Conservation (phyloP, 768 basidiomycete species). For the Gyrodon lividus region DNA sequence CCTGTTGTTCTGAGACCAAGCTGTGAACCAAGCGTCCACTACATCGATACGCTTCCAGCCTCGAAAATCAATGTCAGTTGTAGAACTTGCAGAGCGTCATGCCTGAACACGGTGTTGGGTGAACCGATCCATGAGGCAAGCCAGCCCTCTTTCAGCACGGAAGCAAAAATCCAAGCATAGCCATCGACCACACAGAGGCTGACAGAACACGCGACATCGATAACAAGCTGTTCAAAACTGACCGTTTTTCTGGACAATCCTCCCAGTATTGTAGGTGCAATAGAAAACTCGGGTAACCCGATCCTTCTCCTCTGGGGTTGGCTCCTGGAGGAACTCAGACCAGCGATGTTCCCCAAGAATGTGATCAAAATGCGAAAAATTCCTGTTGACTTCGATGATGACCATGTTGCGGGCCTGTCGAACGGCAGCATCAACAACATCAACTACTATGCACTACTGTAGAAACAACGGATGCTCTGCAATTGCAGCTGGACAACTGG, state of each 20-base stretch:
- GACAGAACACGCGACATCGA: background rate
- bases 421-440: background rate
- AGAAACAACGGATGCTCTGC: background rate
- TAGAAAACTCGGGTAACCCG: constrained; percentile 38
- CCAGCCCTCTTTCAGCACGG: no score
- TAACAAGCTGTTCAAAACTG: constrained; percentile 14
- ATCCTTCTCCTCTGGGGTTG: constrained; percentile 29
- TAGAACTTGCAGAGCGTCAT: no score
- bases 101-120: no score
- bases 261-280: constrained; percentile 36
- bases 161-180: background rate
- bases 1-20: constrained; percentile 27
- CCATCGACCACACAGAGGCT: background rate
- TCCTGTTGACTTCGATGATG: constrained; percentile 41
- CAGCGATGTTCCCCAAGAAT: constrained; percentile 45
- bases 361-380: constrained; percentile 29
- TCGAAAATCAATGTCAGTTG: constrained; percentile 14
- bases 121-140: no score
- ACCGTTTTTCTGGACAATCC: constrained; percentile 48
- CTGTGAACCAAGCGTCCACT: constrained; percentile 42
- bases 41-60: constrained; percentile 50
- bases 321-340: constrained; percentile 37
- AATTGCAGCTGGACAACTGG: background rate
- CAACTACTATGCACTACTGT: background rate
- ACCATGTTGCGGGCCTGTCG: constrained; percentile 43